phyloP scores from a whole-genome alignment of 179 eudicot genomes.

The Silene coronaria region DNA sequence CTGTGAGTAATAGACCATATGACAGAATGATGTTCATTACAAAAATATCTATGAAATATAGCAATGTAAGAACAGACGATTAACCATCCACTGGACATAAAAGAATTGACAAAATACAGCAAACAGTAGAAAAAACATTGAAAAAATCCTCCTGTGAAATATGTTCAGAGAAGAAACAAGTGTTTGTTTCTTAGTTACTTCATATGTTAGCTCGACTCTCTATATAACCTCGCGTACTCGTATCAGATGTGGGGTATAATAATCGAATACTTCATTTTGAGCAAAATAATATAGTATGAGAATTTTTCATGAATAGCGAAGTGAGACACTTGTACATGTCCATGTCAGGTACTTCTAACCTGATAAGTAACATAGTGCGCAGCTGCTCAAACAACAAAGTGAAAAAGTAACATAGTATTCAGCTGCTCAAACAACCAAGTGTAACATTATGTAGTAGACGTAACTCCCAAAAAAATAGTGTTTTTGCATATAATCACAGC shows the following conservation, averaged over 20 bases:
- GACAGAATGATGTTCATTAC: neutral
- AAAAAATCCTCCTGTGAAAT: neutral
- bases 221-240: neutral
- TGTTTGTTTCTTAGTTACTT: neutral
- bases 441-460: too few species aligned
- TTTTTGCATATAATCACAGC: too few species aligned
- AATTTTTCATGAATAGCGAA: neutral
- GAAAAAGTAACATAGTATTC: too few species aligned
- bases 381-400: too few species aligned
- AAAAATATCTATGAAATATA: neutral
- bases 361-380: too few species aligned
- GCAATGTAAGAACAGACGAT: neutral
- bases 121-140: neutral
- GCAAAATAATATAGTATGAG: neutral
- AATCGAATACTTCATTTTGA: neutral
- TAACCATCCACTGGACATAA: neutral
- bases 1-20: conserved; percentile 23
- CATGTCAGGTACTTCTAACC: too few species aligned
- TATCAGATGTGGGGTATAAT: neutral
- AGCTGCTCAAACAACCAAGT: too few species aligned
- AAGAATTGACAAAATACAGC: neutral
- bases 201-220: neutral
- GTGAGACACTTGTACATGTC: neutral
- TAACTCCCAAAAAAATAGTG: too few species aligned
- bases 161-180: neutral